Conservation (phyloP, 192 early-diverging fungal species). For the Entomortierella chlamydospora region DNA sequence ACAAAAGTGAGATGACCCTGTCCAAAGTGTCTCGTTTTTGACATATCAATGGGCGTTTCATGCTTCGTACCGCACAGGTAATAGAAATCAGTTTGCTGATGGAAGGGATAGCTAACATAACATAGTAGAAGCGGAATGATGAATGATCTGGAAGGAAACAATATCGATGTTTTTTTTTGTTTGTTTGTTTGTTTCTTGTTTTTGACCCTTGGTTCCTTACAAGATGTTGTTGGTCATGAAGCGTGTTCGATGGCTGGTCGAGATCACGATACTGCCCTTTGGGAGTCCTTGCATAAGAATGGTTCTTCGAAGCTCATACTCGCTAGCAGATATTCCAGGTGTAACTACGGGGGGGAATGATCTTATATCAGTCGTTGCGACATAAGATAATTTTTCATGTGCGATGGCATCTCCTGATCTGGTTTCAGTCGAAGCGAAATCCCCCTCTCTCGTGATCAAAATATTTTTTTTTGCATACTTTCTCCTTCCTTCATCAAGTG, state of each 20-base stretch:
- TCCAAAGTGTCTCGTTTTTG: too few relatives aligned
- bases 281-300: constrained; percentile 71
- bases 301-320: constrained; percentile 83
- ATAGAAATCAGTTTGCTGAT: constrained; percentile 92
- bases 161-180: not conserved
- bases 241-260: constrained; percentile 78
- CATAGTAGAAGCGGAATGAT: not conserved
- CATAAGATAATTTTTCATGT: too few relatives aligned
- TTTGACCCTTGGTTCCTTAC: constrained; percentile 46
- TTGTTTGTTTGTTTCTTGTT: not conserved
- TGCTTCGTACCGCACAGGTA: constrained; percentile 72
- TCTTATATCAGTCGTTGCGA: too few relatives aligned
- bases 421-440: too few relatives aligned
- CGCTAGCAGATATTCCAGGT: constrained; percentile 77
- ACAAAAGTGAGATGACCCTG: too few relatives aligned
- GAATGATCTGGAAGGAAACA: not conserved
- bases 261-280: constrained; percentile 73
- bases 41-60: not conserved
- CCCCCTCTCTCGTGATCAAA: too few relatives aligned
- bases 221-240: constrained; percentile 94
- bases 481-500: constrained; percentile 81
- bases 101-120: constrained; percentile 83
- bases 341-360: constrained; percentile 65
- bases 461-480: constrained; percentile 54
- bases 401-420: too few relatives aligned